Percentiles rank a stretch among this genome's conserved stretches.
phyloP scores from a whole-genome alignment of 306 rosid species.

The Cucurbita pepo region DNA sequence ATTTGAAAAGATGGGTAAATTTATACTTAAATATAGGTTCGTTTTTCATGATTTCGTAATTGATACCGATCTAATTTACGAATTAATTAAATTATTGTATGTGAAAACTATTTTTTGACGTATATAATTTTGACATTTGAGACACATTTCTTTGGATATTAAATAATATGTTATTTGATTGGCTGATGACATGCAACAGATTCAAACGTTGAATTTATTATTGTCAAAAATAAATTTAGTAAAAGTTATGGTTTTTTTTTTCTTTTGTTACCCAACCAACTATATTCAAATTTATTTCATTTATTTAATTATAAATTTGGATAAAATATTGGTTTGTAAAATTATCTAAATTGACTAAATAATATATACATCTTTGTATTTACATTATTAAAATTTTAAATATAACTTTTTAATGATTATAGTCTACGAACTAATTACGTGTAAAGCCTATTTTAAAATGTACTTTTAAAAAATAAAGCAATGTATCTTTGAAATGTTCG shows the following conservation, averaged over 20 bases:
- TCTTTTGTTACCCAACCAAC: not conserved
- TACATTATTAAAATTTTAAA: too few relatives aligned
- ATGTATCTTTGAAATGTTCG: not conserved
- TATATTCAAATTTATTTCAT: not conserved
- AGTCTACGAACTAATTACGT: too few relatives aligned
- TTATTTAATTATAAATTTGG: too few relatives aligned
- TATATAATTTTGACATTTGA: not conserved
- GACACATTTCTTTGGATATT: not conserved
- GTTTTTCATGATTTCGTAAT: not conserved
- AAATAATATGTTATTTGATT: not conserved
- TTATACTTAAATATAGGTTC: not conserved
- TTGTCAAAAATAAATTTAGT: not conserved
- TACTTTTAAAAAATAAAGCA: too few relatives aligned
- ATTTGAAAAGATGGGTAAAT: not conserved
- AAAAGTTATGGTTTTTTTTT: not conserved
- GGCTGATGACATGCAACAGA: not conserved
- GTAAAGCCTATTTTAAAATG: too few relatives aligned
- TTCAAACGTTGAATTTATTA: not conserved
- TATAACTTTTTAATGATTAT: too few relatives aligned
- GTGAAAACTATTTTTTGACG: not conserved
- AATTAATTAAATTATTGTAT: not conserved
- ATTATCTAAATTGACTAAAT: too few relatives aligned
- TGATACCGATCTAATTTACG: not conserved
- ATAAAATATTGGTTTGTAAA: too few relatives aligned
- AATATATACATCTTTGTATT: too few relatives aligned